Conservation (phyloP, 805 yeast species). For the Candida nonsorbophila region DNA sequence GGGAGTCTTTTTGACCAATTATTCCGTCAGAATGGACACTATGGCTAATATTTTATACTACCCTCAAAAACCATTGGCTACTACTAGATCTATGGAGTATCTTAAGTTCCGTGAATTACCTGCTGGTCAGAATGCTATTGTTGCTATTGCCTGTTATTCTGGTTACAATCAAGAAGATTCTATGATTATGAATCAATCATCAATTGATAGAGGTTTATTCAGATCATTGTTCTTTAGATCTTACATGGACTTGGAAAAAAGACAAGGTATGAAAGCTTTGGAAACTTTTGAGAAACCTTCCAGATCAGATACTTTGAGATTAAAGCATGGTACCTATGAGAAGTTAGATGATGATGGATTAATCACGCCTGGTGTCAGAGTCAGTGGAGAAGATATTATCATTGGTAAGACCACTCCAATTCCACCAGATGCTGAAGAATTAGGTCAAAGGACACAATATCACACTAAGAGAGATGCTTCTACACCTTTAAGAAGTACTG, state of each 20-base stretch:
- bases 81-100: slow-evolving; percentile 96
- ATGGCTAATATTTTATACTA: slow-evolving; percentile 97
- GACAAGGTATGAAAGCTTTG: slow-evolving; percentile 97
- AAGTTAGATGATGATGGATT: slow-evolving; percentile 97
- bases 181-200: slow-evolving; percentile 98
- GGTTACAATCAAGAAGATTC: slow-evolving; percentile 99
- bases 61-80: slow-evolving; percentile 97
- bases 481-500: slow-evolving; percentile 93
- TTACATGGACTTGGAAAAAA: slow-evolving; percentile 97
- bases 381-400: slow-evolving; percentile 97
- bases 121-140: slow-evolving; percentile 98
- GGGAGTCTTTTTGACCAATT: slow-evolving; percentile 97
- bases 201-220: slow-evolving; percentile 94
- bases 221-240: slow-evolving; percentile 94
- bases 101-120: slow-evolving; percentile 96
- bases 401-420: slow-evolving; percentile 99
- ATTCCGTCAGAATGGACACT: slow-evolving; percentile 96
- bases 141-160: slow-evolving; percentile 95
- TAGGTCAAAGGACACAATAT: slow-evolving; percentile 97
- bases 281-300: slow-evolving; percentile 98
- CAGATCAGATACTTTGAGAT: slow-evolving; percentile 86
- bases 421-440: slow-evolving; percentile 98
- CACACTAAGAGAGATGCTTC: slow-evolving; percentile 99
- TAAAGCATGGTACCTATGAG: slow-evolving; percentile 97
- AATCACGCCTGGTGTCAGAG: slow-evolving; percentile 97